Percentiles rank a stretch among this genome's conserved stretches.
Conservation (phyloP, 306 rosid species). For the Dalbergia cultrata region DNA sequence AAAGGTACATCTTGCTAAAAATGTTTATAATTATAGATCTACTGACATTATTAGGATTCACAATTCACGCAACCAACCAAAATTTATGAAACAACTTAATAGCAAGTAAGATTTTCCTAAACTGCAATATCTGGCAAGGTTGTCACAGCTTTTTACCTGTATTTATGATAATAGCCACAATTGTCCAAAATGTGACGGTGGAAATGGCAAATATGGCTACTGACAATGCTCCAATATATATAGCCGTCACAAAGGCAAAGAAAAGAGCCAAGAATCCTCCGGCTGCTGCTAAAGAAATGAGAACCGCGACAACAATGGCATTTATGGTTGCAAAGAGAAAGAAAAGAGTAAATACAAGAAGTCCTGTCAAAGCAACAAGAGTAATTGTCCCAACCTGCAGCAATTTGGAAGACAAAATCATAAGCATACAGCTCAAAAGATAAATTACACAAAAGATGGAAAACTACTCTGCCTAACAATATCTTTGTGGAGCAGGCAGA, state of each 20-base stretch:
- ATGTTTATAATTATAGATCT: neutral
- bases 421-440: constrained; percentile 6
- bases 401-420: constrained; percentile 29
- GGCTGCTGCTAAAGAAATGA: constrained; percentile 79
- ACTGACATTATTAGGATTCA: neutral
- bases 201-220: constrained; percentile 70
- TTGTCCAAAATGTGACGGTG: constrained; percentile 58
- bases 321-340: constrained; percentile 79
- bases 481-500: neutral
- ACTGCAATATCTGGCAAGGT: neutral
- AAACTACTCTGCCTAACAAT: neutral
- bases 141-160: constrained; percentile 46
- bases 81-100: constrained; percentile 14
- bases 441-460: constrained; percentile 11
- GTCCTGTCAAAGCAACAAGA: constrained; percentile 73
- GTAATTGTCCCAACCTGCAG: constrained; percentile 84
- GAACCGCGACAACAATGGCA: constrained; percentile 70
- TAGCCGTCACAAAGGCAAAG: constrained; percentile 70
- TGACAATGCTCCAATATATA: constrained; percentile 78
- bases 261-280: constrained; percentile 93
- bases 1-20: neutral
- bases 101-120: constrained; percentile 7
- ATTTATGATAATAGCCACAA: constrained; percentile 56
- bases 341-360: constrained; percentile 75
- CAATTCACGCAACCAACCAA: neutral